Conservation (phyloP, 148 eudicot genomes). For the Pharnaceum exiguum region DNA sequence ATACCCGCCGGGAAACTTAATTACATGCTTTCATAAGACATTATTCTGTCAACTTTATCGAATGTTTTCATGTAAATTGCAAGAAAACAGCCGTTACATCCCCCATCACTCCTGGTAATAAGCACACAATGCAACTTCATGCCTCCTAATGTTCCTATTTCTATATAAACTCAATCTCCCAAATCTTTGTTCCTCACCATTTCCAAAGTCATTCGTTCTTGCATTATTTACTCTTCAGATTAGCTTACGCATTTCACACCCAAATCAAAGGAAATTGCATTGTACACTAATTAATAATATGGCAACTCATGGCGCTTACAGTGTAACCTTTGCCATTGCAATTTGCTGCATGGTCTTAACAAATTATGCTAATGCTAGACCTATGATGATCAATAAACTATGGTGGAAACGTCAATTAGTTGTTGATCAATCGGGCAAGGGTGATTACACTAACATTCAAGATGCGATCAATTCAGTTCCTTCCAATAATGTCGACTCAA, state of each 20-base stretch:
- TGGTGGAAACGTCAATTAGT: slow-evolving; percentile 13
- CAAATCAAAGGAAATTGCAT: not conserved
- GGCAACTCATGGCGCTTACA: slow-evolving; percentile 5
- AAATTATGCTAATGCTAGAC: not conserved
- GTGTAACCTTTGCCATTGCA: not conserved
- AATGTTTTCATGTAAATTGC: slow-evolving; percentile 15
- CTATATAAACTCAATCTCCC: slow-evolving; percentile 8
- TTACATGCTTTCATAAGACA: not conserved
- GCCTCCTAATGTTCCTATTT: not conserved
- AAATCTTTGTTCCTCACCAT: slow-evolving; percentile 13
- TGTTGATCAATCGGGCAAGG: slow-evolving; percentile 32
- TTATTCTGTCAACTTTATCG: not conserved
- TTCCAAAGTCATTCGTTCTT: not conserved
- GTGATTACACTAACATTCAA: slow-evolving; percentile 24
- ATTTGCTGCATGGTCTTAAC: slow-evolving; percentile 1
- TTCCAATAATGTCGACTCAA: slow-evolving; percentile 25
- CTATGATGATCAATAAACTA: not conserved
- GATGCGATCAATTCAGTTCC: slow-evolving; percentile 53
- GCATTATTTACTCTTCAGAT: no score
- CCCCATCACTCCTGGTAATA: slow-evolving; percentile 7
- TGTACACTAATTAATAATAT: not conserved
- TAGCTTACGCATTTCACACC: not conserved
- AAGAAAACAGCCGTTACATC: slow-evolving; percentile 21
- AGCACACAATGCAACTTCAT: slow-evolving; percentile 7
- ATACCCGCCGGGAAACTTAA: slow-evolving; percentile 1